phyloP scores from a whole-genome alignment of 75 land plant species.

The Selaginella tamariscina region DNA sequence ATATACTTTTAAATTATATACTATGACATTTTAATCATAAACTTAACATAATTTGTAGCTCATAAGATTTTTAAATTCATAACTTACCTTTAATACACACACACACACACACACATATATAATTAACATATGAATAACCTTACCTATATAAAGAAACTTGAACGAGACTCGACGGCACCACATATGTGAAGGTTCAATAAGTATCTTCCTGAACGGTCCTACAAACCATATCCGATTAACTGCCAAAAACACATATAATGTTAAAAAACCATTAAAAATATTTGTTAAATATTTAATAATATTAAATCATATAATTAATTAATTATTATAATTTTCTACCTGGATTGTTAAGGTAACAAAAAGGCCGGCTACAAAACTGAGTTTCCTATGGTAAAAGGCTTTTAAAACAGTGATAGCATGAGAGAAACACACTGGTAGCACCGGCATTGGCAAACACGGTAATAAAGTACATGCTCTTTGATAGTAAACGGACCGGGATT shows the following conservation, averaged over 20 bases:
- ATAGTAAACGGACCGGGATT: conserved; percentile 7
- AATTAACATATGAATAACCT: no score
- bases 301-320: background rate
- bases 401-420: background rate
- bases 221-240: no score
- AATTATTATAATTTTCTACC: background rate
- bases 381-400: conserved; percentile 2
- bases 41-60: no score
- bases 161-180: conserved; percentile 2
- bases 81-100: no score
- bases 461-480: conserved; percentile 9
- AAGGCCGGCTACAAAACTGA: background rate
- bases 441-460: conserved; percentile 8
- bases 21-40: no score
- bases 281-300: no score
- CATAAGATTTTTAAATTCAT: no score
- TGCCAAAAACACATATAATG: background rate
- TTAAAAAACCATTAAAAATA: no score
- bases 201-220: background rate
- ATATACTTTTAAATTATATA: no score
- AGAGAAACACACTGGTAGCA: background rate
- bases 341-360: background rate
- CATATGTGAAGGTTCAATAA: conserved; percentile 7
- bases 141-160: conserved; percentile 9
- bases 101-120: no score